A percentile compares a stretch with the other conserved stretches of the same genome.
Conservation (phyloP, 2,329 filamentous ascomycete genomes). For the Trichoderma gracile region DNA sequence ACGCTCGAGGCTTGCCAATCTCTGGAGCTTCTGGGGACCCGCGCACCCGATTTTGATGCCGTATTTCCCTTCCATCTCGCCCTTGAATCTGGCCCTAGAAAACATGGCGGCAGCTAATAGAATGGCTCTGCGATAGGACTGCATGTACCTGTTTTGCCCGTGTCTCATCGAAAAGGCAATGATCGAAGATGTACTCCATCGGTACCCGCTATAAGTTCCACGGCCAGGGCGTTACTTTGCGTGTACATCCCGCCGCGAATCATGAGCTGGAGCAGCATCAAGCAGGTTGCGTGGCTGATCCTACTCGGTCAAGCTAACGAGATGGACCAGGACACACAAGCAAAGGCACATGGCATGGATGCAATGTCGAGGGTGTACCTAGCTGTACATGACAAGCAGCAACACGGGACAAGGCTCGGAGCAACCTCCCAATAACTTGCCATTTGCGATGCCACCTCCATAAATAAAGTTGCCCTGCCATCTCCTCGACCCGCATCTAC, state of each 20-base stretch:
- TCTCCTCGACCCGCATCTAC: conserved; percentile 17
- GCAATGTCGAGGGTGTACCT: background rate
- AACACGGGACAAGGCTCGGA: conserved; percentile 6
- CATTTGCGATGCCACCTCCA: conserved; percentile 13
- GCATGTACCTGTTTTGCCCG: no score
- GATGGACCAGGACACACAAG: background rate
- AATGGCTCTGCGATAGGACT: no score
- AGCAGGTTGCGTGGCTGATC: conserved; percentile 6
- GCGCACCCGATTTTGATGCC: background rate
- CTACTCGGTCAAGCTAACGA: background rate
- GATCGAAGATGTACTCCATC: background rate
- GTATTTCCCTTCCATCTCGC: background rate
- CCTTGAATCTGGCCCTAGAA: background rate
- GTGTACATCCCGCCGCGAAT: background rate
- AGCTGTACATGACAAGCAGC: background rate
- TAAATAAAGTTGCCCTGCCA: conserved; percentile 23
- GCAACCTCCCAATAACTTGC: conserved; percentile 12
- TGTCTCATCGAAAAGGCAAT: background rate
- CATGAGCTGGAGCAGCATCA: background rate
- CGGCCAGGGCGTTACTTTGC: background rate
- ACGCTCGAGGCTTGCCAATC: conserved; percentile 19
- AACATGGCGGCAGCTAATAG: background rate
- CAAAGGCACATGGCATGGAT: conserved; percentile 21
- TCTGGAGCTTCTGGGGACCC: background rate
- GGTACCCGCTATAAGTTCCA: conserved; percentile 1